These are phyloP conservation scores for Paecilomyces sp. DNA, from an alignment of 2,329 filamentous ascomycete species.

Conservation along the genomic window DNA sequence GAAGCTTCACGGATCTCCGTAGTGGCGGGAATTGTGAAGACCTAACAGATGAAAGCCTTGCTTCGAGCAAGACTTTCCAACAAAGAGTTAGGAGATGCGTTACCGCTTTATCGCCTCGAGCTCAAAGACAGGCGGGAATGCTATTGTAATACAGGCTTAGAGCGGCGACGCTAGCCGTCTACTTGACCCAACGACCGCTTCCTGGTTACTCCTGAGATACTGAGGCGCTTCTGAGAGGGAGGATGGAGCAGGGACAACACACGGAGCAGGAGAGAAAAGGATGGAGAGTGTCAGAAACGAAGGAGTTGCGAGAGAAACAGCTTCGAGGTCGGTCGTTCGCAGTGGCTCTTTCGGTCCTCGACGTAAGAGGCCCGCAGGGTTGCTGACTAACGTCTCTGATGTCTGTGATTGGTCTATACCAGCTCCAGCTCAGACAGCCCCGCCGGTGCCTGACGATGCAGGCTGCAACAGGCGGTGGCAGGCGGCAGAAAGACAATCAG, in stretches of 20 bases:
- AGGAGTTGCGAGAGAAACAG: background rate
- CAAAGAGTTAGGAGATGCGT: constrained; percentile 12
- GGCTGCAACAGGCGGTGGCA: background rate
- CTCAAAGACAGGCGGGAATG: constrained; percentile 12
- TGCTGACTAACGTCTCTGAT: background rate
- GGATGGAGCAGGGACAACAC: background rate
- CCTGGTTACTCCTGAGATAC: background rate
- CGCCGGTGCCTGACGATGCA: constrained; percentile 5
- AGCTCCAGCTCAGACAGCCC: constrained; percentile 1
- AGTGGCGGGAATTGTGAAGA: constrained; percentile 37
- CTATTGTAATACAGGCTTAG: constrained; percentile 6
- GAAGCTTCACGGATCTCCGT: constrained; percentile 35
- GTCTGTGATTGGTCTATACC: background rate
- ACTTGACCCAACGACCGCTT: background rate
- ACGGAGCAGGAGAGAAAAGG: background rate
- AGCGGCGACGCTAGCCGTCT: background rate
- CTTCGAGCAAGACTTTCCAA: constrained; percentile 36
- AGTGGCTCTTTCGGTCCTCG: background rate
- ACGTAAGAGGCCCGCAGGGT: constrained; percentile 6
- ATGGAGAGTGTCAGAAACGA: constrained; percentile 1
- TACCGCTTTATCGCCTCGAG: constrained; percentile 18
- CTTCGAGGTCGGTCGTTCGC: background rate
- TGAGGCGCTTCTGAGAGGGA: background rate
- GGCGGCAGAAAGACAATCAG: background rate
- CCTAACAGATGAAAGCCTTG: constrained; percentile 31